phyloP scores from a whole-genome alignment of 208 protist genomes.

The Naegleria fowleri region DNA sequence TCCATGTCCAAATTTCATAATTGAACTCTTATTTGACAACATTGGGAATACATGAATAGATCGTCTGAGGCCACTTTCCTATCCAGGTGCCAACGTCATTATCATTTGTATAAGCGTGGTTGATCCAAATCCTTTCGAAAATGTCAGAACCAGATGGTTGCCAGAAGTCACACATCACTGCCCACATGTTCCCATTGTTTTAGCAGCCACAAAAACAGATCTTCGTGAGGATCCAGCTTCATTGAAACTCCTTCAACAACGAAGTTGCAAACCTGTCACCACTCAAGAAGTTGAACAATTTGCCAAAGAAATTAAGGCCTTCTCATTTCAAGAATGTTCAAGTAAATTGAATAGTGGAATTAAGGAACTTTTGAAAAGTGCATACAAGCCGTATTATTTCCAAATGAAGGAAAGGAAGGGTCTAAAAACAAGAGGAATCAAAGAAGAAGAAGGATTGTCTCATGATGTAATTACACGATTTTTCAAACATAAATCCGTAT shows the following conservation, averaged over 20 bases:
- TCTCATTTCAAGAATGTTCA: background rate
- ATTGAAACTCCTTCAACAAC: background rate
- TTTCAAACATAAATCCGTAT: too few relatives aligned
- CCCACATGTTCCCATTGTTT: slow-evolving; percentile 60
- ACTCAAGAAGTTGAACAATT: background rate
- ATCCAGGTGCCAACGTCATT: background rate
- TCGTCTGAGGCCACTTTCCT: background rate
- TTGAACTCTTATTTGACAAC: too few relatives aligned
- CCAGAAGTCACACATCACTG: slow-evolving; percentile 66
- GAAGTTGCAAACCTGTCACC: background rate
- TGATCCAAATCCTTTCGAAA: background rate
- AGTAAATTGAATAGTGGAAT: background rate
- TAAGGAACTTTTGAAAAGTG: background rate
- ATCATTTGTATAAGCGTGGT: background rate
- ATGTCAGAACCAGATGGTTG: slow-evolving; percentile 40
- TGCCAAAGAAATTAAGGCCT: background rate
- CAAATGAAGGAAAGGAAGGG: background rate
- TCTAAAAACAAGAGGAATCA: background rate
- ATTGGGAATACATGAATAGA: background rate
- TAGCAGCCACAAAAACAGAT: slow-evolving; percentile 82
- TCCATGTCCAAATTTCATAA: too few relatives aligned
- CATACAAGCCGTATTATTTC: background rate
- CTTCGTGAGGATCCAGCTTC: slow-evolving; percentile 56
- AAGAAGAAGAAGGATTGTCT: background rate
- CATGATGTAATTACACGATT: background rate